Conservation (phyloP, 2,329 filamentous ascomycete species). For the Fusarium vanettenii region DNA sequence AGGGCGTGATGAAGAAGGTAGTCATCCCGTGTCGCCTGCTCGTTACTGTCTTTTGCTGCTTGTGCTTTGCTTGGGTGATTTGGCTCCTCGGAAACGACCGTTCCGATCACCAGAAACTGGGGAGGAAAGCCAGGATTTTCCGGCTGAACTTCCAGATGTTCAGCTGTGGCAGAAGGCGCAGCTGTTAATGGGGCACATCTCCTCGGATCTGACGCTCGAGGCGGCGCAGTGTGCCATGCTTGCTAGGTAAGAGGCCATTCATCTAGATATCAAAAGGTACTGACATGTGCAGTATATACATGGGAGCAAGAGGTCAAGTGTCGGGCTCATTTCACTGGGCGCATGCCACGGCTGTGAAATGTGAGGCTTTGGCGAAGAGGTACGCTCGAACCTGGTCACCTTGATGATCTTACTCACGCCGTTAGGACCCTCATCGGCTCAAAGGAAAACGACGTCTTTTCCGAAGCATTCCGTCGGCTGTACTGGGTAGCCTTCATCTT, state of each 20-base stretch:
- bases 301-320: slow-evolving; percentile 38
- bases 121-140: background rate
- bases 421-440: background rate
- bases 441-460: background rate
- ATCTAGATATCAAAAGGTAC: background rate
- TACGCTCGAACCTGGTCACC: background rate
- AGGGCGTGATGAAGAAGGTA: background rate
- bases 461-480: slow-evolving; percentile 41
- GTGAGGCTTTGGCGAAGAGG: slow-evolving; percentile 36
- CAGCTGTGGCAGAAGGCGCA: slow-evolving; percentile 40
- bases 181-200: slow-evolving; percentile 35
- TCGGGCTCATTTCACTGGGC: slow-evolving; percentile 42
- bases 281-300: slow-evolving; percentile 37
- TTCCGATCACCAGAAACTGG: background rate
- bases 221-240: slow-evolving; percentile 45
- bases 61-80: slow-evolving; percentile 6
- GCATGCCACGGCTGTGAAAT: slow-evolving; percentile 44
- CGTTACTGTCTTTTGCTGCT: slow-evolving; percentile 11
- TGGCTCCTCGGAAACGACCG: background rate
- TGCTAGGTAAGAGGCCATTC: slow-evolving; percentile 37
- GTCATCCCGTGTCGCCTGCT: background rate
- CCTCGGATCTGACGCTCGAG: slow-evolving; percentile 33
- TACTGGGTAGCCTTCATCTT: slow-evolving; percentile 47
- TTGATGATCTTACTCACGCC: background rate
- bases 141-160: background rate